A percentile compares a stretch with the other conserved stretches of the same genome.
These are phyloP conservation scores for Calonectria henricotiae DNA, from an alignment of 2,329 filamentous ascomycete genomes.

Conservation along the genomic window DNA sequence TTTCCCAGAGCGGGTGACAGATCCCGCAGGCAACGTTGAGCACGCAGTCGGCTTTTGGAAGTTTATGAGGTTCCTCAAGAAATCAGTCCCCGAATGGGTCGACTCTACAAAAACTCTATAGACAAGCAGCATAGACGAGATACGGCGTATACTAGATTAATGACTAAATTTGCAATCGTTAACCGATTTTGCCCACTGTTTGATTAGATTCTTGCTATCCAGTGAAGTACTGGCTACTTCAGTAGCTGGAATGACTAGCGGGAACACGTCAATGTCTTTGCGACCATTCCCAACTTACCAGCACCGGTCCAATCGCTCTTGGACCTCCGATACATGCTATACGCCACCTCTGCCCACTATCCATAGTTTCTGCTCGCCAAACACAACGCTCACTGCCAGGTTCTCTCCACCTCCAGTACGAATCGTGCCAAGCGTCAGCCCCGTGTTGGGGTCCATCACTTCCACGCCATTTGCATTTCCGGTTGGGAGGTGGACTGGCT, in stretches of 20 bases:
- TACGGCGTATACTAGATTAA: background rate
- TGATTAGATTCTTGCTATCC: too few relatives aligned
- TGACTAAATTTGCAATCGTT: background rate
- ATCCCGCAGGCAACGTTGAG: slow-evolving; percentile 75
- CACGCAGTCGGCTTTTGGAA: slow-evolving; percentile 76
- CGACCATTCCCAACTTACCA: background rate
- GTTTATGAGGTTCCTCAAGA: slow-evolving; percentile 76
- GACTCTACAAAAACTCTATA: slow-evolving; percentile 9
- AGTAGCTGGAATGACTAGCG: too few relatives aligned
- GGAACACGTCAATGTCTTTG: background rate
- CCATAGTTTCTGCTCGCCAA: slow-evolving; percentile 24
- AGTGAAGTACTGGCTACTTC: too few relatives aligned
- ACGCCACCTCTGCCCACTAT: slow-evolving; percentile 24
- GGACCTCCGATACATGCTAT: slow-evolving; percentile 22
- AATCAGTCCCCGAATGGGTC: slow-evolving; percentile 63
- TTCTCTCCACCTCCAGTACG: slow-evolving; percentile 15
- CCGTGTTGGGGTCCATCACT: slow-evolving; percentile 9
- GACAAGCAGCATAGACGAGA: background rate
- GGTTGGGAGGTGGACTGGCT: slow-evolving; percentile 12
- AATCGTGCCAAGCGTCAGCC: slow-evolving; percentile 23
- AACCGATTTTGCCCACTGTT: too few relatives aligned
- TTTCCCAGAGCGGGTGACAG: slow-evolving; percentile 74
- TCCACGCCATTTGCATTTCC: slow-evolving; percentile 19
- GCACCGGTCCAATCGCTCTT: slow-evolving; percentile 8
- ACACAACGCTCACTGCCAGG: background rate